Base-by-base conservation (phyloP, 1,284 basidiomycete species). In the Rhodotorula sp. region DNA sequence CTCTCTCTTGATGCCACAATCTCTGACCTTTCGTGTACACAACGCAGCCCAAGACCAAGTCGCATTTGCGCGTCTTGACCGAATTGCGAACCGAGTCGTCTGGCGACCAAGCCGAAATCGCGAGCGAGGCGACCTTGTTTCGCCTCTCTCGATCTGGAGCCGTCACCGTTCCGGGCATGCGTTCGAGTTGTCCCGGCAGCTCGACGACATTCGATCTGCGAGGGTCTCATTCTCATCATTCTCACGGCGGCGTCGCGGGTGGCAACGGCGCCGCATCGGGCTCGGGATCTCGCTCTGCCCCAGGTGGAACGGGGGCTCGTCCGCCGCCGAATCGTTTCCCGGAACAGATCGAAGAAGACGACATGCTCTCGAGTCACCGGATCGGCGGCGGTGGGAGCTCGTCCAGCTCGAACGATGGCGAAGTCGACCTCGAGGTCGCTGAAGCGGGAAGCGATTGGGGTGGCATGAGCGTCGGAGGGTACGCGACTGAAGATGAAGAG, bases 401-500 rank as follows among this genome's bases (percentile, higher is more conserved):
- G 53, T 55, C 42, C 62, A 62, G 62, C 62, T 62, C 62, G 53
- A 62, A 65, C 49, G 66, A 61, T 48, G 44, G 58, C 45, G 42
- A 60, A 22, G 29, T 54, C 46, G 61, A 53, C 44, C 37, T 42
- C 37, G 67, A 68, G 20, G 57, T 54, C 1, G 62, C 51, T 24
- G 71, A 71, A 56, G 65, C 53, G 1, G 71, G 69, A 1, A 69
- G 69, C 33, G 74, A 75, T 30, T 75, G 69, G 71, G 74, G 74
- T 4, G 69, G 60, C 2, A 71, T 68, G 67, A 68, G 69, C 24
- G 45, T 57, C 4, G 68, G 68, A 1, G 71, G 71, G 1, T 68
- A 69, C 48, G 69, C 30, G 49, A 69, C 73, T 7, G 73, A 71
- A 33, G 70, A 65, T 1, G 74, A 75, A 12, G 74, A 73, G 33